Base-by-base conservation (phyloP, 805 yeast species). In the Kodamaea leandrae region DNA sequence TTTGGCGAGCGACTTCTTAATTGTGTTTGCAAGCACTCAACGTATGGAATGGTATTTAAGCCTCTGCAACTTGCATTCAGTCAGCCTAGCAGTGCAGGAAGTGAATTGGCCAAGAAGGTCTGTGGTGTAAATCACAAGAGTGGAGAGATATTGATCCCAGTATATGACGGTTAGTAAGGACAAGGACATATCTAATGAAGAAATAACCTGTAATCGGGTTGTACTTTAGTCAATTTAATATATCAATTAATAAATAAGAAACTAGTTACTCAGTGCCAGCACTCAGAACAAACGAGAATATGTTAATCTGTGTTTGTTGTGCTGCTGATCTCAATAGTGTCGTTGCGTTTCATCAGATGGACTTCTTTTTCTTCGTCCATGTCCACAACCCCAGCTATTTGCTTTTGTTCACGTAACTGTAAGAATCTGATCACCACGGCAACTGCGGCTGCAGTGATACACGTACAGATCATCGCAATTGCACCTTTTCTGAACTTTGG, bases 51-150 rank as follows among this genome's bases (percentile, higher is more conserved):
- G 41, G 37, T 17, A 0, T 48, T 82, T 10, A 58, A 60, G 2
- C 72, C 59, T 42, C 48, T 46, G 12, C 71, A 77, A 44, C 55
- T 83, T 14, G 85, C 80, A 1, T 83, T 86, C 77, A 80, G 86
- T 32, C 91, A 83, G 55, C 89, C 90, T 0, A 78, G 85, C 43
- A 75, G 69, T 37, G 69, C 73, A 43, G 91, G 91, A 0, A 78
- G 80, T 1, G 68, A 71, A 42, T 64, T 83, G 23, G 87, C 89
- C 0, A 57, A 56, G 24, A 60, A 54, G 21, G 82, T 77, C 52
- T 80, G 78, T 52, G 80, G 83, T 0, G 76, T 73, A 1, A 57
- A 43, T 19, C 87, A 82, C 53, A 73, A 70, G 42, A 61, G 73
- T 19, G 83, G 83, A 0, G 74, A 69, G 47, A 45, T 54, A 0